Base-by-base conservation (phyloP, 768 basidiomycete genomes). In the Holtermannia corniformis region DNA sequence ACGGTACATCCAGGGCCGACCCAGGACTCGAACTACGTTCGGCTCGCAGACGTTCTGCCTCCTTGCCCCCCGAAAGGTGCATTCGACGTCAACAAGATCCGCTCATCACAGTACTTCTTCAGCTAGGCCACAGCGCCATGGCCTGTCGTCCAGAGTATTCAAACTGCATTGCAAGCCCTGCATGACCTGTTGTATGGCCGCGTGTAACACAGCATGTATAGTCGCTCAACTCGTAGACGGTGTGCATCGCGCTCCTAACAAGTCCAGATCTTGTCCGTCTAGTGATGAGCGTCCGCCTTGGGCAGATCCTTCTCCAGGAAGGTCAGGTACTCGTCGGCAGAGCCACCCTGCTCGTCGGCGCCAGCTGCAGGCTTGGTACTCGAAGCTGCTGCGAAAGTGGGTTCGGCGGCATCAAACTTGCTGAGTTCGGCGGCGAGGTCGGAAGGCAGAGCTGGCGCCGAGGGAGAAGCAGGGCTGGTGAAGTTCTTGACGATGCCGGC, bases 41-140 rank as follows among this genome's bases (percentile, higher is more conserved):
- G 81, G 59, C 72, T 97, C 42, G 72, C 76, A 26, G 84, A 87
- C 60, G 59, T 92, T 60, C 71, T 96, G 19, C 91, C 91, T 0
- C 84, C 82, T 0, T 71, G 90, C 20, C 93, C 93, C 0, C 68
- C 80, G 72, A 88, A 87, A 75, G 93, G 93, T 50, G 76, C 76
- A 52, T 95, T 97, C 70, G 80, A 87, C 59, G 88, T 97, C 57
- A 77, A 80, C 62, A 77, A 76, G 55, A 91, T 96, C 73, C 84
- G 84, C 69, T 73, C 81, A 52, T 87, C 85, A 41, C 77, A 78
- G 32, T 97, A 96, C 73, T 97, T 97, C 80, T 97, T 96, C 79
- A 92, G 91, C 41, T 95, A 80, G 16, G 32, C 32, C 32, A 7
- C 32, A n/a, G n/a, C n/a, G n/a, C n/a, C n/a, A n/a, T n/a, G n/a